Evolutionary conservation across 495 filamentous ascomycete species (phyloP), one percentile per base, ranked within the genome.

Genomic region (Astrocystis sublimbata): DNA sequence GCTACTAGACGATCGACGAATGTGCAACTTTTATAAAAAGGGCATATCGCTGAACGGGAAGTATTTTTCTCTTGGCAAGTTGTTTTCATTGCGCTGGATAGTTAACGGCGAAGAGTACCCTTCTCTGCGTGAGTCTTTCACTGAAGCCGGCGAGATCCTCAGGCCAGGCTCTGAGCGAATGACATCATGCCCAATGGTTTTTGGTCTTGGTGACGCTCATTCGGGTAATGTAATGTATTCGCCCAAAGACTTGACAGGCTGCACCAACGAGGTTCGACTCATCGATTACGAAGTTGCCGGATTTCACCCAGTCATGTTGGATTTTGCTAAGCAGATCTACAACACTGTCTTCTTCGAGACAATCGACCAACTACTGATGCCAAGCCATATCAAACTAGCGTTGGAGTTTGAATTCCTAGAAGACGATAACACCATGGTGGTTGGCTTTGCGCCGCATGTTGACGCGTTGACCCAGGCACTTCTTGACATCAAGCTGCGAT

Each of bases 251-350:
- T 5, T 4, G 5, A 38, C 36, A n/a, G 17, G 31, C 15, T 12
- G 31, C 30, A 10, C 40, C 8, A 41, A n/a, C 26, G 54, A 58
- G 2, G n/a, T 46, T 3, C 24, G 26, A 1, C 35, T 6, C 38
- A 43, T 46, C 12, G 41, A 46, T n/a, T 58, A 45, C 26, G 54
- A 58, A 24, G 54, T 46, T 6, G 40, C 54, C 2, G 54, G 54
- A 1, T 45, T 58, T 3, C 54, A 58, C 7, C 54, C 54, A 8
- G 26, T 58, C 2, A 59, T 59, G 56, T 0, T 59, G 2, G 17
- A 59, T 7, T 30, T 59, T 24, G 42, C 56, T 0, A 49, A 59
- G 7, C 56, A 17, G 6, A 12, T 49, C 6, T 49, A 49, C 43
- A 24, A 49, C 3, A 43, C 33, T 17, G 24, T 47, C 7, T 59